Conservation (phyloP, 164 flowering plant species). For the Malania oleifera region DNA sequence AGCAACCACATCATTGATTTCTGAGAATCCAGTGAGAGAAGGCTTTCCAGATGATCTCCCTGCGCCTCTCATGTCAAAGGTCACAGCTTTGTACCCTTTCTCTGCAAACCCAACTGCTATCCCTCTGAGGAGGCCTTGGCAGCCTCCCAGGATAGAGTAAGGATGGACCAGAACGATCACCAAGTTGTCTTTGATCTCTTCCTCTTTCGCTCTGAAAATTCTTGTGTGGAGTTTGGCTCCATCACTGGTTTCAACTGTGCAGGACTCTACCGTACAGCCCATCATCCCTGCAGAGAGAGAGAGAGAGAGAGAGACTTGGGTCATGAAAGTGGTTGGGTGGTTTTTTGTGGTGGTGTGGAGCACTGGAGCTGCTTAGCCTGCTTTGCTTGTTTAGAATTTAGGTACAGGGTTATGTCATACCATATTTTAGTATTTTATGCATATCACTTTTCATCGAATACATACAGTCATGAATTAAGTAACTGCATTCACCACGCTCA, state of each 20-base stretch:
- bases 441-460: too few relatives aligned
- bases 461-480: too few relatives aligned
- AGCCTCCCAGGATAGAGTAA: conserved; percentile 80
- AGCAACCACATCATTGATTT: conserved; percentile 65
- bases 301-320: background rate
- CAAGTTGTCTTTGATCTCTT: conserved; percentile 27
- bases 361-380: too few relatives aligned
- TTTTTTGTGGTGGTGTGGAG: too few relatives aligned
- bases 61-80: conserved; percentile 83
- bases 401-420: too few relatives aligned
- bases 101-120: conserved; percentile 69
- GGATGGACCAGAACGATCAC: conserved; percentile 71
- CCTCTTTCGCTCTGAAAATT: too few relatives aligned
- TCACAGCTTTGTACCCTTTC: conserved; percentile 52
- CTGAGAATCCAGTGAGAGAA: conserved; percentile 83
- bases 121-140: conserved; percentile 73
- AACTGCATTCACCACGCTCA: too few relatives aligned
- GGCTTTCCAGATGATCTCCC: too few relatives aligned
- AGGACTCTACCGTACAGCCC: conserved; percentile 32
- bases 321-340: conserved; percentile 10
- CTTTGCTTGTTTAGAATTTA: too few relatives aligned
- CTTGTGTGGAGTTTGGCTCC: background rate
- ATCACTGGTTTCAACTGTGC: conserved; percentile 39
- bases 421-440: too few relatives aligned
- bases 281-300: conserved; percentile 3